phyloP scores from a whole-genome alignment of 129 eudicot genomes.

The Flaveria robusta region DNA sequence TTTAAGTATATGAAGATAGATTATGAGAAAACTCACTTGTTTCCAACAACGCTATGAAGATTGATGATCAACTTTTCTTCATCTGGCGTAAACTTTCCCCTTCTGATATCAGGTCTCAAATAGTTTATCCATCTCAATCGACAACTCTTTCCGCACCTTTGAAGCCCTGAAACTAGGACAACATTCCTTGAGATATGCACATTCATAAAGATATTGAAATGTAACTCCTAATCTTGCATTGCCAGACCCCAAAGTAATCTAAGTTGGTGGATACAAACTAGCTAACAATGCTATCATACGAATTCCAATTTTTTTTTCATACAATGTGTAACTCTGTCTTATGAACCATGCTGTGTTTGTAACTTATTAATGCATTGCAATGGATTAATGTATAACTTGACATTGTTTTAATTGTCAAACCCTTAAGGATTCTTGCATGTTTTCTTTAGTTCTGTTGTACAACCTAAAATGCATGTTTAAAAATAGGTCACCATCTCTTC shows the following conservation, averaged over 20 bases:
- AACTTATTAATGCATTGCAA: neutral
- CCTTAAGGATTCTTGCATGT: neutral
- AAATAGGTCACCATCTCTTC: conserved; percentile 7
- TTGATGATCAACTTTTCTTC: conserved; percentile 80
- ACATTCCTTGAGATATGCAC: conserved; percentile 32
- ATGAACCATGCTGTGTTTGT: neutral
- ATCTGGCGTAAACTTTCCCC: conserved; percentile 75
- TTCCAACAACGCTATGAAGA: conserved; percentile 79
- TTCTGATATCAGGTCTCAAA: conserved; percentile 77
- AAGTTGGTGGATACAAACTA: conserved; percentile 1
- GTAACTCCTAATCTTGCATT: conserved; percentile 10
- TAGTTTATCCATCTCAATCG: conserved; percentile 87
- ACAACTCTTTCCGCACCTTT: conserved; percentile 92
- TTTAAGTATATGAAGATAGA: neutral
- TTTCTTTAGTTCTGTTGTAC: neutral
- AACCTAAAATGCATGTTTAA: conserved; percentile 7
- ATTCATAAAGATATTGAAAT: conserved; percentile 22
- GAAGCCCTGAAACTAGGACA: conserved; percentile 55
- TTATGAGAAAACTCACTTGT: conserved; percentile 59
- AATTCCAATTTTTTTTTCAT: neutral
- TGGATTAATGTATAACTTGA: conserved; percentile 3
- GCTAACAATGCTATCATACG: neutral
- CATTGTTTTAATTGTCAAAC: conserved; percentile 6
- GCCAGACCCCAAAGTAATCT: neutral
- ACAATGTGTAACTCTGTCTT: neutral